A percentile compares a stretch with the other conserved stretches of the same genome.
These are phyloP conservation scores for Phytopythium montanum DNA, from an alignment of 352 stramenopile genomes.

Conservation along the genomic window DNA sequence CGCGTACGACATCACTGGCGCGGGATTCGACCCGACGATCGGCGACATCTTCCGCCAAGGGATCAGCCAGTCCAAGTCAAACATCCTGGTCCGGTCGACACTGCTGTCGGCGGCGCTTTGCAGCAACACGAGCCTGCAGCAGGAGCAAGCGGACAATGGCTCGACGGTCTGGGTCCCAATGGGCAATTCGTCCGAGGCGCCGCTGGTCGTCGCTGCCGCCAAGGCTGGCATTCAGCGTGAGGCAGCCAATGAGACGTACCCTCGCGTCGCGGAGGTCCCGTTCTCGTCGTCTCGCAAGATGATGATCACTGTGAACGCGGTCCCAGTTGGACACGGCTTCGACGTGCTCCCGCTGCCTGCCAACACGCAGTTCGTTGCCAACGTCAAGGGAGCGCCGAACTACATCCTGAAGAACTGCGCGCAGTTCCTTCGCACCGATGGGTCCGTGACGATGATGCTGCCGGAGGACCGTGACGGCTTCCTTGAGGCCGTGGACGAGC, in stretches of 20 bases:
- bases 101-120: constrained; percentile 59
- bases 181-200: constrained; percentile 70
- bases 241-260: constrained; percentile 38
- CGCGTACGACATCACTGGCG: constrained; percentile 49
- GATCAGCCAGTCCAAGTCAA: constrained; percentile 38
- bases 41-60: constrained; percentile 50
- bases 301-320: constrained; percentile 85
- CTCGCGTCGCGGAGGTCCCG: constrained; percentile 82
- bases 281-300: constrained; percentile 94
- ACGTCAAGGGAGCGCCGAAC: constrained; percentile 69
- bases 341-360: constrained; percentile 36
- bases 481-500: constrained; percentile 45
- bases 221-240: constrained; percentile 62
- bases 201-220: constrained; percentile 55
- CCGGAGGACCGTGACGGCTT: constrained; percentile 30
- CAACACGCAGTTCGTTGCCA: constrained; percentile 41
- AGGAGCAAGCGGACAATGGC: constrained; percentile 41
- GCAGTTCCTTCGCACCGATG: constrained; percentile 40
- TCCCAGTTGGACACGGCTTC: constrained; percentile 26
- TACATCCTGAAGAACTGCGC: constrained; percentile 61
- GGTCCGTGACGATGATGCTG: constrained; percentile 33
- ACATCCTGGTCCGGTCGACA: constrained; percentile 37
- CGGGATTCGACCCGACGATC: constrained; percentile 34
- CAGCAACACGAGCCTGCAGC: constrained; percentile 64
- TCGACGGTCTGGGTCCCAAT: constrained; percentile 42